Conservation (phyloP, 2,329 filamentous ascomycete species). For the Aspergillus pseudoviridinutans region DNA sequence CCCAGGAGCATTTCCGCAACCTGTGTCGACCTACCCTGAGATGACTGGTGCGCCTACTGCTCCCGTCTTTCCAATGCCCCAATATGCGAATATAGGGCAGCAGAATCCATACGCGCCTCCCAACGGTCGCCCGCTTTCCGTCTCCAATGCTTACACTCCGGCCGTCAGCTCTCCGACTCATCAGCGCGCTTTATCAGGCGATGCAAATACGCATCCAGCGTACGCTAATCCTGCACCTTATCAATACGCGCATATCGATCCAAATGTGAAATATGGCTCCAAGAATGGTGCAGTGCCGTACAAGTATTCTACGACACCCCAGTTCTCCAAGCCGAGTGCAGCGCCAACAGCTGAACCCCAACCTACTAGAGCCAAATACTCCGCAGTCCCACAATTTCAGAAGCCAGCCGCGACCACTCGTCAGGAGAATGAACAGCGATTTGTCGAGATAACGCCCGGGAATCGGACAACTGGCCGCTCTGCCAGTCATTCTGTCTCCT, state of each 20-base stretch:
- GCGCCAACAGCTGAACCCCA: slow-evolving; percentile 7
- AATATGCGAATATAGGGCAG: slow-evolving; percentile 26
- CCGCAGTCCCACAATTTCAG: slow-evolving; percentile 16
- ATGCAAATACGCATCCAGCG: slow-evolving; percentile 13
- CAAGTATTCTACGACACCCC: slow-evolving; percentile 21
- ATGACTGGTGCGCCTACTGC: slow-evolving; percentile 16
- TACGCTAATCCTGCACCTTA: slow-evolving; percentile 33
- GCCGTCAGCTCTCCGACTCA: slow-evolving; percentile 21
- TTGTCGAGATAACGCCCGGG: slow-evolving; percentile 33
- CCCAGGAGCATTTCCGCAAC: slow-evolving; percentile 29
- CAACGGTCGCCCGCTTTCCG: slow-evolving; percentile 10
- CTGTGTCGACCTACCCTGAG: slow-evolving; percentile 18
- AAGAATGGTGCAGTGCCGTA: slow-evolving; percentile 23
- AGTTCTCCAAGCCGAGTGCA: slow-evolving; percentile 20
- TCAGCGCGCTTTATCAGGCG: slow-evolving; percentile 29
- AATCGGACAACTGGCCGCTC: slow-evolving; percentile 21
- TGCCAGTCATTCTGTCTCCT: slow-evolving; percentile 35
- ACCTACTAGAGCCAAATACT: slow-evolving; percentile 9
- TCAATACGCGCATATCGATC: slow-evolving; percentile 40
- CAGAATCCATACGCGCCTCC: slow-evolving; percentile 20
- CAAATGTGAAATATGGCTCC: slow-evolving; percentile 37
- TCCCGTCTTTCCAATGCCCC: slow-evolving; percentile 24
- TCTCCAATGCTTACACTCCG: slow-evolving; percentile 10
- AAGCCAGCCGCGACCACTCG: slow-evolving; percentile 20
- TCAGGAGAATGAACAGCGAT: slow-evolving; percentile 25